Base-by-base conservation (phyloP, 2,329 filamentous ascomycete genomes). In the Lachnellula hyalina region DNA sequence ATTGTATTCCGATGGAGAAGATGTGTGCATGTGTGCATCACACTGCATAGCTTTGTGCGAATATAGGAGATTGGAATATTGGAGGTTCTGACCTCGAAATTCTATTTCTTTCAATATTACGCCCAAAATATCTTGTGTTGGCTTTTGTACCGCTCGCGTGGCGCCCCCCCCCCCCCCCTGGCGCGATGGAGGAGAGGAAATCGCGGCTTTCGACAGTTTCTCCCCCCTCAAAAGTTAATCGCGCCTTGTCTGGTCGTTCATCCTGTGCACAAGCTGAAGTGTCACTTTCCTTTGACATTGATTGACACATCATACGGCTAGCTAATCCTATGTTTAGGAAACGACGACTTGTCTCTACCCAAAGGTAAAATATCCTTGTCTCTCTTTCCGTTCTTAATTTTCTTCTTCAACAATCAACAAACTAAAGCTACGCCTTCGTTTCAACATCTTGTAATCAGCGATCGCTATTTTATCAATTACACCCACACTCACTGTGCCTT, bases 271-370 rank as follows among this genome's bases (percentile, higher is more conserved):
- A 15, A 17, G 36, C 36, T 40, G 15, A 17, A 40, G 36, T 52
- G 14, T 36, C 23, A 14, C 9, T n/a, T 35, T 35, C 45, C 19
- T 32, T 51, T 48, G 28, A 52, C 17, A 51, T 57, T 53, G 36
- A 51, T 57, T 53, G 36, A 23, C 47, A 19, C 17, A 23, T 41
- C 15, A 21, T 49, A 6, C n/a, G 38, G 47, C 74, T 76, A 64
- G 77, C 71, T 56, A 46, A 62, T 44, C 14, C 28, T 44, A 28
- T 52, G 44, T 47, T n/a, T 57, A 85, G 82, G 73, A 51, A 84
- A 80, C 60, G 83, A 86, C 64, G 83, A 86, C 62, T 69, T 86
- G 61, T 85, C 82, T 47, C 74, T 86, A 19, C 83, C 83, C 28
- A 86, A 86, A 73, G 82, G 82, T 84, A 76, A 52, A 47, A 5